Conservation (phyloP, 768 basidiomycete genomes). For the Cyclocybe cylindracea region DNA sequence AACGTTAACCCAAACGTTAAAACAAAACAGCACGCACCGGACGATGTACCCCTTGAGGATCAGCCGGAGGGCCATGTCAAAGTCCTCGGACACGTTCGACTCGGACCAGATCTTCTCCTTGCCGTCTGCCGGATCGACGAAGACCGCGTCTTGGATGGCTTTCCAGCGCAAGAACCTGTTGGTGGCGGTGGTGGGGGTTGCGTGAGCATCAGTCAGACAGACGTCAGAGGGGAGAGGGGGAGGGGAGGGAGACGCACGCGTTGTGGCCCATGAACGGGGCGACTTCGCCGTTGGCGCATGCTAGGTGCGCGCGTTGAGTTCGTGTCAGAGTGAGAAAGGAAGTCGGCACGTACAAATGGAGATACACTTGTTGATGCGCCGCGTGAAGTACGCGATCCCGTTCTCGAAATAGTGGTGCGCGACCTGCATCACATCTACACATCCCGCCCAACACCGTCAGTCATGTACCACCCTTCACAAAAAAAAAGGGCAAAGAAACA, state of each 20-base stretch:
- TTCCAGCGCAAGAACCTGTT: constrained; percentile 75
- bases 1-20: no score
- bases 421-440: constrained; percentile 77
- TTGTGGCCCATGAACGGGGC: constrained; percentile 87
- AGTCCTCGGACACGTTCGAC: constrained; percentile 79
- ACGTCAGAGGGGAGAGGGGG: background rate
- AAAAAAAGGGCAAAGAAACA: constrained; percentile 2
- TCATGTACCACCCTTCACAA: background rate
- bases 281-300: constrained; percentile 79
- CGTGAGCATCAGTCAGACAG: background rate
- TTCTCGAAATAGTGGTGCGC: constrained; percentile 90
- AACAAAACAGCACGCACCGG: constrained; percentile 34
- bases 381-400: constrained; percentile 82
- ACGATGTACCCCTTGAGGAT: constrained; percentile 67
- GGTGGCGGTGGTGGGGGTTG: no score
- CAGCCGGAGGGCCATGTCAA: constrained; percentile 75
- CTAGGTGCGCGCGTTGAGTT: constrained; percentile 35
- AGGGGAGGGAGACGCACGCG: constrained; percentile 37
- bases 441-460: background rate
- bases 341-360: constrained; percentile 59
- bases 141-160: constrained; percentile 82
- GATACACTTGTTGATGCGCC: constrained; percentile 74
- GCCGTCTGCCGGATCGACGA: constrained; percentile 65
- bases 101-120: constrained; percentile 78
- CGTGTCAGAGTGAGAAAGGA: background rate